Evolutionary conservation across 768 basidiomycete species (phyloP), one percentile per base, ranked within the genome.

Genomic region (Cystobasidium tubakii): DNA sequence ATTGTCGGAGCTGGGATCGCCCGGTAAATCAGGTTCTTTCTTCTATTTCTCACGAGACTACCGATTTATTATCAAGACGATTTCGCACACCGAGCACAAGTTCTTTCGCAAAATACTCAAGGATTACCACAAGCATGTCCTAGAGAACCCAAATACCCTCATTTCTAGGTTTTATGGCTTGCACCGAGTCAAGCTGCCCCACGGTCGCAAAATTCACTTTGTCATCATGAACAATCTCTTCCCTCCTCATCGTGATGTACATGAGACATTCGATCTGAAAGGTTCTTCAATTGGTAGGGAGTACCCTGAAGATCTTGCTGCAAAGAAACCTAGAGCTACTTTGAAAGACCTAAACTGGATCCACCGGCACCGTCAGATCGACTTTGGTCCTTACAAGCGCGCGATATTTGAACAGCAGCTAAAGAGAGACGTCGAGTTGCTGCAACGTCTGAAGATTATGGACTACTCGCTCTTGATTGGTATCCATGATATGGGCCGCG

Each of bases 191-290:
- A 99, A 99, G 83, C 86, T 99, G 0, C 96, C 96, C 0, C 85
- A 86, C 42, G 96, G 96, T 0, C 83, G 86, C 55, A 99, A 99
- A 83, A 99, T 99, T 66, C 96, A 99, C 81, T 99, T 99, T 80
- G 92, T 98, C 70, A 96, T 99, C 82, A 97, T 98, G 93, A 99
- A 98, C 84, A 99, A 99, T 81, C 85, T 99, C 33, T 97, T 99
- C 83, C 95, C 96, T 0, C 89, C 96, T 0, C 95, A 98, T 82
- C 88, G 92, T 76, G 96, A 99, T 81, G 85, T 98, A 53, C 96
- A 99, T 82, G 96, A 97, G 83, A 95, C 94, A 34, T 98, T 90
- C 79, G 95, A 99, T 81, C 85, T 98, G 77, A 98, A 99, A 75
- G 79, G 79, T n/a, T 91, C 90, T 60, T 93, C 94, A 0, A 87